These are phyloP conservation scores for Drosera capensis DNA, from an alignment of 148 eudicot genomes.

Conservation along the genomic window DNA sequence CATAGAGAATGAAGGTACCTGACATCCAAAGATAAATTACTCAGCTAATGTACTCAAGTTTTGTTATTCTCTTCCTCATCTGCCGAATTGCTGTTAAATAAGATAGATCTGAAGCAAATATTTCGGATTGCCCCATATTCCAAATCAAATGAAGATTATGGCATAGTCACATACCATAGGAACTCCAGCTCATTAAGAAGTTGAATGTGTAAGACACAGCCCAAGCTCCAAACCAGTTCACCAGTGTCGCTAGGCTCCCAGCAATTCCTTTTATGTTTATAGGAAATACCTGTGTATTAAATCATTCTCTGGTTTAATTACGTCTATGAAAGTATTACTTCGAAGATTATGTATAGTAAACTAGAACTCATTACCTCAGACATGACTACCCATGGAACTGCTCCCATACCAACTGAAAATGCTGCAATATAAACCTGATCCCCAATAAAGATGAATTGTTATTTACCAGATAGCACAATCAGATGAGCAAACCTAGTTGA, in stretches of 20 bases:
- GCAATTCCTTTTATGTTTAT: slow-evolving; percentile 82
- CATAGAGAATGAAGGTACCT: slow-evolving; percentile 75
- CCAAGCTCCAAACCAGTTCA: slow-evolving; percentile 94
- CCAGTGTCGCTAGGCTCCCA: slow-evolving; percentile 85
- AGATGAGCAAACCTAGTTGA: neutral
- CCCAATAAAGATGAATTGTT: neutral
- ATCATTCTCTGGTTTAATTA: neutral
- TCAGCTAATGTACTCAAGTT: slow-evolving; percentile 1
- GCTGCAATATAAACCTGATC: slow-evolving; percentile 43
- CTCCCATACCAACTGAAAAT: slow-evolving; percentile 87
- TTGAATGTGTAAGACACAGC: slow-evolving; percentile 70
- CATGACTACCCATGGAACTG: slow-evolving; percentile 94
- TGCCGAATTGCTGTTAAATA: no score
- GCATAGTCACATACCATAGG: slow-evolving; percentile 37
- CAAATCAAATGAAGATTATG: neutral
- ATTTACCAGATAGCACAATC: neutral
- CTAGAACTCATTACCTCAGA: slow-evolving; percentile 44
- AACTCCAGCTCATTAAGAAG: slow-evolving; percentile 77
- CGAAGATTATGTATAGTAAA: neutral
- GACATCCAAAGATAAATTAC: slow-evolving; percentile 10
- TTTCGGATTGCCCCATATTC: neutral
- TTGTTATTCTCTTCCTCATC: neutral
- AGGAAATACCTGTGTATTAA: slow-evolving; percentile 53
- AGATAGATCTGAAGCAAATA: neutral
- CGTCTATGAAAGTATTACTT: neutral